Base-by-base conservation (phyloP, 345 rosid species). In the Syzygium grande region DNA sequence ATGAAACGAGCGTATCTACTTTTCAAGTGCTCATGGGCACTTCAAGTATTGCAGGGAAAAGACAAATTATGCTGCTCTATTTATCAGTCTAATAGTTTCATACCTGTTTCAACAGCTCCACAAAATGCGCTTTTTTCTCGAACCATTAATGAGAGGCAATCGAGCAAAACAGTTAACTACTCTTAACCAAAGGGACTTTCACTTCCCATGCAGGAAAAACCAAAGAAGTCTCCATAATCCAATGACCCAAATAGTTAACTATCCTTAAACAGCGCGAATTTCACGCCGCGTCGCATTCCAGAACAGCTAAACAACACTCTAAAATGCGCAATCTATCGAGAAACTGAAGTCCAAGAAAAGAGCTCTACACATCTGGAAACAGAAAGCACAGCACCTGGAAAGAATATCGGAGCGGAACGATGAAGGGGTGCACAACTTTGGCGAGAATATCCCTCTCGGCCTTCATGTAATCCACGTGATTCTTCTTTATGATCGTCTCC, bases 381-480 rank as follows among this genome's bases (percentile, higher is more conserved):
- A 46, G n/a, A 86, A 23, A 19, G 19, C 25, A n/a, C 51, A 58
- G 85, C 16, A 94, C 97, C 95, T 95, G 97, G 86, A 95, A 95
- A 88, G 97, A 95, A 92, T 91, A 95, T 85, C 96, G 92, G 84
- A 95, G 96, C 86, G 90, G 97, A 85, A 95, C 97, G 54, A 95
- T 91, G 63, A 93, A 94, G 46, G 97, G 97, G 89, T 95, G 96
- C 85, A 90, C 85, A 52, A 95, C 93, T 92, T 94, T 94, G 58
- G 95, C 93, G 56, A 95, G 97, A 86, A 95, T 94, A 89, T 95
- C 95, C 89, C 95, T 90, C 91, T 94, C 97, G 46, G 97, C 96
- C 85, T 90, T 95, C 96, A 94, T 95, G 89, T 95, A 95, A 87
- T 94, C 97, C 6, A 94, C 94, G 89, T 95, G 97, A 84, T 94